Conservation (phyloP, 208 protist genomes). For the Spongospora subterranea region DNA sequence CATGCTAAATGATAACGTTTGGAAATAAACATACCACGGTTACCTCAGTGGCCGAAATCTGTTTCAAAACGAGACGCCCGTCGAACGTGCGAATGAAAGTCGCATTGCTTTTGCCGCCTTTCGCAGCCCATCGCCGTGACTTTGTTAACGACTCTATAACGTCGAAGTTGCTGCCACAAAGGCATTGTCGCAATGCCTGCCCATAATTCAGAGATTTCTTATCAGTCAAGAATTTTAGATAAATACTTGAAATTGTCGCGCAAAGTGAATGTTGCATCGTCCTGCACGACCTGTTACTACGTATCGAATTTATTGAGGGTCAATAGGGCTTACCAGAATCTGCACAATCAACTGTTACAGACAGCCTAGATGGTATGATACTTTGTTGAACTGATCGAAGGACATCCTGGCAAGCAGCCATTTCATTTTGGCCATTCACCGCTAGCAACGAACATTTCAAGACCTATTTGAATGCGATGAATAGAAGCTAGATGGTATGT, state of each 20-base stretch:
- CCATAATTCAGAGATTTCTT: neutral
- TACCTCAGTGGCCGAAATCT: constrained; percentile 28
- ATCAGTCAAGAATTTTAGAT: neutral
- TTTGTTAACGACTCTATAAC: constrained; percentile 15
- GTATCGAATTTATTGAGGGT: neutral
- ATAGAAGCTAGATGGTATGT: neutral
- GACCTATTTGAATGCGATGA: neutral
- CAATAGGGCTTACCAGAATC: neutral
- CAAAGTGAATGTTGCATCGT: neutral
- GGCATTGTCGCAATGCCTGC: neutral
- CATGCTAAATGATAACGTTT: neutral
- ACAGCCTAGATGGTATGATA: neutral
- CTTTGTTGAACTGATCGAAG: constrained; percentile 5
- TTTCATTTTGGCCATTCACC: neutral
- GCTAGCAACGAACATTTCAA: neutral
- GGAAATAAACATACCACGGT: neutral
- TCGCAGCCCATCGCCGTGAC: constrained; percentile 8
- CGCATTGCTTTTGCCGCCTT: constrained; percentile 47
- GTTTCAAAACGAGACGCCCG: constrained; percentile 20
- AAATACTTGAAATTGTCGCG: constrained; percentile 35
- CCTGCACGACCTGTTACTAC: neutral
- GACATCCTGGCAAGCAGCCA: neutral
- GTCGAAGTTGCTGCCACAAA: constrained; percentile 11
- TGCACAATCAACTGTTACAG: neutral
- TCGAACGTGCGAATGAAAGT: neutral